Base-by-base conservation (phyloP, 2,329 filamentous ascomycete genomes). In the Fusarium zealandicum region DNA sequence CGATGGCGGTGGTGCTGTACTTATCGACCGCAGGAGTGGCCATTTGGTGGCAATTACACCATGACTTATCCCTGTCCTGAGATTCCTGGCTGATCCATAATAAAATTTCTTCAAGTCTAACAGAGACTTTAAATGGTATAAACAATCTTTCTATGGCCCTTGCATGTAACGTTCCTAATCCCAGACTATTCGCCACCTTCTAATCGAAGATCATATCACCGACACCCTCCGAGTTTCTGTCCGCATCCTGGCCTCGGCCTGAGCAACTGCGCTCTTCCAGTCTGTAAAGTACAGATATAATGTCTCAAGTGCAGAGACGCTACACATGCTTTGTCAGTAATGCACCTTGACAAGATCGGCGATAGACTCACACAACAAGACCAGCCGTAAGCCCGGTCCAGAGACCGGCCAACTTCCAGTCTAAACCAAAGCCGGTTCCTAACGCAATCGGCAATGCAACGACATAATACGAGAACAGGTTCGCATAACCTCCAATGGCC, bases 381-480 rank as follows among this genome's bases (percentile, higher is more conserved):
- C 89, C 92, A 56, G 95, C 72, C 1, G 88, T 88, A 7, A 92
- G 82, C 3, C 90, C 90, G n/a, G 81, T 78, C 92, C 92, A 96
- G 3, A 97, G 78, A 1, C 93, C 93, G 47, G 84, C 80, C 25
- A 97, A 75, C 36, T 85, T 84, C 91, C 90, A 95, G 5, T 79
- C 80, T 2, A 92, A 73, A 0, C 85, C 87, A 70, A 96, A 96
- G 0, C 86, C 89, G 0, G 88, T 85, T 6, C 83, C 85, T 61
- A 96, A 88, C 25, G 88, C 90, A 18, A 96, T 84, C 0, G 93
- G 93, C 72, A 97, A 79, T 0, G 90, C 92, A 18, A 97, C 80
- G 7, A 84, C 75, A 72, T 97, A 97, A 75, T 96, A 96, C n/a
- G 87, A 88, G 43, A 90, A 84, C 2, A 97, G 74, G 65, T 93